Conservation (phyloP, 371 early-diverging fungal genomes). For the Fennellomyces sp. region DNA sequence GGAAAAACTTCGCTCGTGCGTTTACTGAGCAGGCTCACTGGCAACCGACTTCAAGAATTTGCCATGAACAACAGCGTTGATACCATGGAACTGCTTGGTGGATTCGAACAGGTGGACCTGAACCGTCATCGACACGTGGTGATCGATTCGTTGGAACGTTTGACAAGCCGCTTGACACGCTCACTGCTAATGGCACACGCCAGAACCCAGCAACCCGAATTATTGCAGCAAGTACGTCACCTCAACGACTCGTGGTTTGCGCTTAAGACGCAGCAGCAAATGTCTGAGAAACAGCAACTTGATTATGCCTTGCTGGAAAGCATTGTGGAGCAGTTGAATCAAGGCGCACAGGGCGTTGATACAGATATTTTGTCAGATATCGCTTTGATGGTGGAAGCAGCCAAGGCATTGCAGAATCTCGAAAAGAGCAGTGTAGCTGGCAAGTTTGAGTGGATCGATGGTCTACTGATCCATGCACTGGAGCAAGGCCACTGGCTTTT, state of each 20-base stretch:
- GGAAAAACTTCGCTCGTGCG: slow-evolving; percentile 93
- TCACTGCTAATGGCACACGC: slow-evolving; percentile 23
- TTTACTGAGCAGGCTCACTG: slow-evolving; percentile 78
- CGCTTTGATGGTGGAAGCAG: slow-evolving; percentile 6
- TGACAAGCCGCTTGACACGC: slow-evolving; percentile 31
- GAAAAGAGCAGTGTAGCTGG: slow-evolving; percentile 69
- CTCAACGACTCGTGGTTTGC: slow-evolving; percentile 47
- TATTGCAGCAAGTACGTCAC: slow-evolving; percentile 30
- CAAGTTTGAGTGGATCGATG: slow-evolving; percentile 97
- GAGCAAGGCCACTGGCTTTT: slow-evolving; percentile 97
- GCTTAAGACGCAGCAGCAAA: slow-evolving; percentile 36
- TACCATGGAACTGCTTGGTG: slow-evolving; percentile 94
- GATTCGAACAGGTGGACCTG: slow-evolving; percentile 95
- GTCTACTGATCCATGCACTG: slow-evolving; percentile 92
- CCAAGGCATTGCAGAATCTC: slow-evolving; percentile 41
- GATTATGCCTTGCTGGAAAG: slow-evolving; percentile 40
- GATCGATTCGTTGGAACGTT: slow-evolving; percentile 39
- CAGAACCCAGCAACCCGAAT: not conserved
- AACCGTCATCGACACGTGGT: slow-evolving; percentile 74
- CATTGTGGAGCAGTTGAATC: slow-evolving; percentile 30
- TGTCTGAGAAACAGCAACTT: slow-evolving; percentile 19
- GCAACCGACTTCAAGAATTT: slow-evolving; percentile 86
- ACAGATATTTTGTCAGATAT: slow-evolving; percentile 18
- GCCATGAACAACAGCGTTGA: slow-evolving; percentile 95
- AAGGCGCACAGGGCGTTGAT: slow-evolving; percentile 27